phyloP scores from a whole-genome alignment of 2,329 filamentous ascomycete species.

The Penicillium italicum region DNA sequence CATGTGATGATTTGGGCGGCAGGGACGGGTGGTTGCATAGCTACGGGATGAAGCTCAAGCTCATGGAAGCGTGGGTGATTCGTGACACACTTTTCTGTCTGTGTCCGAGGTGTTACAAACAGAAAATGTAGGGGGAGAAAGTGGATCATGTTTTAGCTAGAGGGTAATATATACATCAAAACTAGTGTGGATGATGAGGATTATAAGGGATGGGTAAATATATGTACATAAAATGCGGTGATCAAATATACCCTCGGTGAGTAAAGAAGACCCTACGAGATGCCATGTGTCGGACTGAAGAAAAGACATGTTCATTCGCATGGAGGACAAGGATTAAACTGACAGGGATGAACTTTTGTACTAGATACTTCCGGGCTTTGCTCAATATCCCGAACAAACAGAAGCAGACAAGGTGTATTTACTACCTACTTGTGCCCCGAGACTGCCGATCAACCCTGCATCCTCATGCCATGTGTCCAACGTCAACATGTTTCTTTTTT shows the following conservation, averaged over 20 bases:
- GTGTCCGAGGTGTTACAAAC: constrained; percentile 16
- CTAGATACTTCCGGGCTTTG: not conserved
- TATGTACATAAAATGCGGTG: too few species aligned
- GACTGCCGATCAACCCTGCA: constrained; percentile 5
- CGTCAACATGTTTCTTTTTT: not conserved
- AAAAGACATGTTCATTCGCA: not conserved
- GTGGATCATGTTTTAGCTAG: constrained; percentile 7
- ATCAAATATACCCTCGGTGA: not conserved
- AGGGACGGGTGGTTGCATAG: constrained; percentile 14
- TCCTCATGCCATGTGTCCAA: constrained; percentile 19
- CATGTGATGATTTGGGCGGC: constrained; percentile 15
- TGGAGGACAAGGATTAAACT: not conserved
- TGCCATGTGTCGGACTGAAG: not conserved
- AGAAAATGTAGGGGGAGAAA: not conserved
- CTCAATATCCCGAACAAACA: not conserved
- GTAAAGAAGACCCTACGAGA: not conserved
- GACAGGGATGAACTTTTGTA: not conserved
- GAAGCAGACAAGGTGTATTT: not conserved
- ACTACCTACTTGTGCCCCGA: not conserved
- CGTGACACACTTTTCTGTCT: constrained; percentile 8
- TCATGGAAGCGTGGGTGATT: constrained; percentile 8
- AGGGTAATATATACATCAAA: not conserved
- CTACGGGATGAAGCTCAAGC: constrained; percentile 14
- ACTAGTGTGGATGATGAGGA: too few species aligned
- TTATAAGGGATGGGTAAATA: too few species aligned